Percentiles rank a stretch among this genome's conserved stretches.
phyloP scores from a whole-genome alignment of 441 rosid genomes.

The Arabidopsis lyrata region DNA sequence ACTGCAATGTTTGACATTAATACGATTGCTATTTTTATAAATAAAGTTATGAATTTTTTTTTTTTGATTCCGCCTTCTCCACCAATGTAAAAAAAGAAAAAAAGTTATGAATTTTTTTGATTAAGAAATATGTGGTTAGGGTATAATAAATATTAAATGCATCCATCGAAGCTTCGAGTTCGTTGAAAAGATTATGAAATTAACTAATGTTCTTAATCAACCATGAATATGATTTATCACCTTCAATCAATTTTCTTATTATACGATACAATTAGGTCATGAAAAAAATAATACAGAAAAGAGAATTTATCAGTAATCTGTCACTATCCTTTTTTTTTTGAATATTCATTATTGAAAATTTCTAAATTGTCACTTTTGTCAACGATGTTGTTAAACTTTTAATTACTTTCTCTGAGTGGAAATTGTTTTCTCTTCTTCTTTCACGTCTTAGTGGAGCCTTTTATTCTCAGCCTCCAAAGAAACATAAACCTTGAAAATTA shows the following conservation, averaged over 20 bases:
- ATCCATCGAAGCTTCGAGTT: constrained; percentile 23
- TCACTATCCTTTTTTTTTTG: too few relatives aligned
- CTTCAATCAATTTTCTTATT: constrained; percentile 18
- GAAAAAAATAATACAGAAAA: not conserved
- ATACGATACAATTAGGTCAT: too few relatives aligned
- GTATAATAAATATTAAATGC: not conserved
- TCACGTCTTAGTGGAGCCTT: constrained; percentile 21
- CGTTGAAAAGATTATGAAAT: constrained; percentile 5
- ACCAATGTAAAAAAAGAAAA: too few relatives aligned
- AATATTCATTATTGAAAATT: too few relatives aligned
- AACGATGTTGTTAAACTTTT: constrained; percentile 32
- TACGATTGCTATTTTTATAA: not conserved
- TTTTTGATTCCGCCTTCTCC: too few relatives aligned
- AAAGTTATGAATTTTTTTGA: too few relatives aligned
- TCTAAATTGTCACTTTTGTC: constrained; percentile 20
- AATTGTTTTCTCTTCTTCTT: not conserved
- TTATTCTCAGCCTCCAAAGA: constrained; percentile 26
- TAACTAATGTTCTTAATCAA: constrained; percentile 1
- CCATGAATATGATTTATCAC: constrained; percentile 18
- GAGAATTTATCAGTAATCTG: constrained; percentile 2
- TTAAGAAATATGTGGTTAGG: constrained; percentile 12
- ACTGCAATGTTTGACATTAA: constrained; percentile 7
- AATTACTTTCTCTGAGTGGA: constrained; percentile 33
- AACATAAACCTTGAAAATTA: not conserved
- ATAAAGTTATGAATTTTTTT: too few relatives aligned